Conservation (phyloP, 2,329 filamentous ascomycete species). For the Bipolaris oryzae region DNA sequence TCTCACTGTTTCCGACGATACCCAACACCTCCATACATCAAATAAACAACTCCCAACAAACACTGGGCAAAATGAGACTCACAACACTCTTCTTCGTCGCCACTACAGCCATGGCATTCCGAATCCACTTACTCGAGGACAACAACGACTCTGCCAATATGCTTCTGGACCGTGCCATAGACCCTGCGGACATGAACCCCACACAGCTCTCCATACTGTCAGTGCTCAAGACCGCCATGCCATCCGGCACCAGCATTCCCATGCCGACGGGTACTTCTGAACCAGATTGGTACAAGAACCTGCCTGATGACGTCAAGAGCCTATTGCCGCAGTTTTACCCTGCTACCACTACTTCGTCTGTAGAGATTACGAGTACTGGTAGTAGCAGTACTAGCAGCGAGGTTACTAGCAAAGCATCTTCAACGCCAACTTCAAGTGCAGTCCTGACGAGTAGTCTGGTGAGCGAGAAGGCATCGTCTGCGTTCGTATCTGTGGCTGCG, state of each 20-base stretch:
- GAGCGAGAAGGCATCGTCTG: not conserved
- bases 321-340: conserved; percentile 21
- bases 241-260: conserved; percentile 6
- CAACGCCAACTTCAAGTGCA: not conserved
- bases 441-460: not conserved
- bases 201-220: conserved; percentile 21
- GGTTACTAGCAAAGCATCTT: not conserved
- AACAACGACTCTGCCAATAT: not conserved
- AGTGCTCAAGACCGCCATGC: conserved; percentile 24
- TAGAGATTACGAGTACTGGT: not conserved
- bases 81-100: conserved; percentile 5
- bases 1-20: not conserved
- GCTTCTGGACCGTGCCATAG: conserved; percentile 14
- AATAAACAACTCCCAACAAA: conserved; percentile 7
- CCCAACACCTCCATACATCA: too few species aligned
- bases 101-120: not conserved
- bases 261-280: conserved; percentile 12
- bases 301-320: conserved; percentile 21
- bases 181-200: conserved; percentile 23
- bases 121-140: not conserved
- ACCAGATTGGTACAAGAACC: conserved; percentile 22
- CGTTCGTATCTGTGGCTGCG: not conserved
- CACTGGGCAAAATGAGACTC: conserved; percentile 11
- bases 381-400: not conserved
- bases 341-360: conserved; percentile 1